Evolutionary conservation across 148 eudicot genomes (phyloP), one percentile per base, ranked within the genome.

Genomic region (Nepenthes mirabilis): DNA sequence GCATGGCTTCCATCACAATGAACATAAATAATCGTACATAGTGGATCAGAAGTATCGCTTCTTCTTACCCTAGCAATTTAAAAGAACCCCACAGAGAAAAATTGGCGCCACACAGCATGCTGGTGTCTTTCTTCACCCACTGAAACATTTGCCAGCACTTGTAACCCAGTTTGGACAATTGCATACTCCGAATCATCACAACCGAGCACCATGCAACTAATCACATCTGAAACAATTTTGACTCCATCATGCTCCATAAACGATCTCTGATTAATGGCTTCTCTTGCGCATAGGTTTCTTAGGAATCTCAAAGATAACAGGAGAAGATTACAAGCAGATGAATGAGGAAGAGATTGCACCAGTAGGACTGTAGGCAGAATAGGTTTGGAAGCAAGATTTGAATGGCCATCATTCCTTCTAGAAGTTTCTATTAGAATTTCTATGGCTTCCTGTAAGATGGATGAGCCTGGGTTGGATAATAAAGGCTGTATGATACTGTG

Each of bases 251-350:
- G 67, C 67, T 82, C 71, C 48, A 91, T 67, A 68, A 88, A 85
- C 60, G 52, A 68, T 65, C 78, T 55, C 70, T 91, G 96, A 52
- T 88, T 91, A 14, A 37, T 50, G 10, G 52, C 34, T 52, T 85
- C 97, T 14, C 94, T 90, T 0, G 94, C 97, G 65, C 90, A 83
- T 14, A 91, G 75, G 71, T 91, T 91, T 67, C 97, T 88, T 2
- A 91, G 75, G 34, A 91, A 83, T 65, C 86, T 81, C 55, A 91
- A 66, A 57, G 94, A 75, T 8, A 40, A 40, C 66, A 82, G 64
- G 23, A 23, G 23, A 13, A 74, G 83, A 54, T 73, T 77, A 52
- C 69, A 64, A 34, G 59, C 63, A 11, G 79, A 67, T 35, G 79
- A 70, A 55, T n/a, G 9, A 32, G 65, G 61, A 9, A 80, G 75